Conservation (phyloP, 2,329 filamentous ascomycete genomes). For the Exophiala sideris region DNA sequence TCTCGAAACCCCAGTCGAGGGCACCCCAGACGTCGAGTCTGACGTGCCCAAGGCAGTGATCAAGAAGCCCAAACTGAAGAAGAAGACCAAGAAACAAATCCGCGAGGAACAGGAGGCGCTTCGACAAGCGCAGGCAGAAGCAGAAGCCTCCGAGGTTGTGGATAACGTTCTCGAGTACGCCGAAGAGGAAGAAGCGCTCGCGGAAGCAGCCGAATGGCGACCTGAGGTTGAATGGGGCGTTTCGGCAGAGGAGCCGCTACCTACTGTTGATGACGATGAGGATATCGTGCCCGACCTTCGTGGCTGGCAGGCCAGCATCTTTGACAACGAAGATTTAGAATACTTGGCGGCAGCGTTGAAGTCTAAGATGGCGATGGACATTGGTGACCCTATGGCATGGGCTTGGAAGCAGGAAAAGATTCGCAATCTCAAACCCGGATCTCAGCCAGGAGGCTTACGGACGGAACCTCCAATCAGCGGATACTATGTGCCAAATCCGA, state of each 20-base stretch:
- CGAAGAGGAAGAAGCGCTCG: constrained; percentile 31
- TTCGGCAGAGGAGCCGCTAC: constrained; percentile 56
- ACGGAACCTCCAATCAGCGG: constrained; percentile 49
- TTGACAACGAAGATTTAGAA: constrained; percentile 64
- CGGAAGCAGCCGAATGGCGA: constrained; percentile 33
- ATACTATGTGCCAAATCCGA: constrained; percentile 79
- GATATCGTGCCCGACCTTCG: constrained; percentile 65
- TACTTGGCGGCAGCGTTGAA: constrained; percentile 53
- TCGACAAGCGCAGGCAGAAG: constrained; percentile 51
- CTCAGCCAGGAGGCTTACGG: constrained; percentile 35
- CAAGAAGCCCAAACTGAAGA: constrained; percentile 57
- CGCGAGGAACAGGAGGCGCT: constrained; percentile 65
- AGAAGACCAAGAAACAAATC: constrained; percentile 72
- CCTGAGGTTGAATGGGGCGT: constrained; percentile 59
- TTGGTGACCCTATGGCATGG: constrained; percentile 61
- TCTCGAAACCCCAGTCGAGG: constrained; percentile 36
- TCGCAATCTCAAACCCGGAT: constrained; percentile 63
- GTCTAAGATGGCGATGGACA: constrained; percentile 44
- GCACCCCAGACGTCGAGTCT: constrained; percentile 32
- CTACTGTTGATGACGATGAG: constrained; percentile 65
- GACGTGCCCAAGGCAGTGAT: constrained; percentile 39
- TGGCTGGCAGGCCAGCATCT: constrained; percentile 65
- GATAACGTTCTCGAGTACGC: constrained; percentile 34
- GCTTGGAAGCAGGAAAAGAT: constrained; percentile 70
- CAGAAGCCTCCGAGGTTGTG: constrained; percentile 42